Percentiles rank a stretch among this genome's conserved stretches.
These are phyloP conservation scores for Beauveria medogensis DNA, from an alignment of 2,329 filamentous ascomycete genomes.

Conservation along the genomic window DNA sequence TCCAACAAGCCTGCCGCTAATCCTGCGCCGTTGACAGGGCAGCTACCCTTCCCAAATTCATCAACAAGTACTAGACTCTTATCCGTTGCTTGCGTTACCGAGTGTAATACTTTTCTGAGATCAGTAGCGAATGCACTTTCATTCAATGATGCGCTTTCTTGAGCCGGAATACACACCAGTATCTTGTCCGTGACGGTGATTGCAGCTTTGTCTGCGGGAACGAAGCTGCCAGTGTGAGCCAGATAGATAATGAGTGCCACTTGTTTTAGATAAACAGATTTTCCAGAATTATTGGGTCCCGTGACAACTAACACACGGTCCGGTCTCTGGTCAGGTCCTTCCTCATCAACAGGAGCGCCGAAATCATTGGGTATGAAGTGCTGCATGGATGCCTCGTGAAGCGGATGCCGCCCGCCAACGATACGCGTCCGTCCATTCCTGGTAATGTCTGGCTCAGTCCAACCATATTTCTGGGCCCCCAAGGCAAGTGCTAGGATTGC, in stretches of 20 bases:
- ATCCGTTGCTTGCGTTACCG: slow-evolving; percentile 64
- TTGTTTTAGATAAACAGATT: slow-evolving; percentile 93
- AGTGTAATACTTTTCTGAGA: slow-evolving; percentile 75
- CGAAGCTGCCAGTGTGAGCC: slow-evolving; percentile 86
- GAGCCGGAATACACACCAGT: slow-evolving; percentile 73
- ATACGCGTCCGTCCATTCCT: slow-evolving; percentile 64
- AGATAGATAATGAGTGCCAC: slow-evolving; percentile 84
- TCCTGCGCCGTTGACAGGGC: slow-evolving; percentile 48
- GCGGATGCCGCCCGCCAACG: slow-evolving; percentile 69
- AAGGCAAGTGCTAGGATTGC: slow-evolving; percentile 72
- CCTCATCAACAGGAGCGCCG: slow-evolving; percentile 35
- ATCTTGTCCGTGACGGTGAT: slow-evolving; percentile 92
- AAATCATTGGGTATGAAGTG: slow-evolving; percentile 81
- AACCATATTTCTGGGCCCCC: slow-evolving; percentile 66
- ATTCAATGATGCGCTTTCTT: slow-evolving; percentile 50
- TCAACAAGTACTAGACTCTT: slow-evolving; percentile 83
- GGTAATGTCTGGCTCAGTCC: slow-evolving; percentile 62
- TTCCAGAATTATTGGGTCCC: slow-evolving; percentile 93
- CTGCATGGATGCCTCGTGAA: slow-evolving; percentile 77
- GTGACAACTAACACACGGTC: slow-evolving; percentile 59
- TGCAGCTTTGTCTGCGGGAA: slow-evolving; percentile 67
- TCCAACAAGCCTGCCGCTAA: slow-evolving; percentile 49
- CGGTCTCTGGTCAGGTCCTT: slow-evolving; percentile 42
- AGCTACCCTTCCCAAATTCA: slow-evolving; percentile 71
- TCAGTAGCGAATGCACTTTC: slow-evolving; percentile 68